phyloP scores from a whole-genome alignment of 768 basidiomycete species.

The Tylopilus rubrobrunneus region DNA sequence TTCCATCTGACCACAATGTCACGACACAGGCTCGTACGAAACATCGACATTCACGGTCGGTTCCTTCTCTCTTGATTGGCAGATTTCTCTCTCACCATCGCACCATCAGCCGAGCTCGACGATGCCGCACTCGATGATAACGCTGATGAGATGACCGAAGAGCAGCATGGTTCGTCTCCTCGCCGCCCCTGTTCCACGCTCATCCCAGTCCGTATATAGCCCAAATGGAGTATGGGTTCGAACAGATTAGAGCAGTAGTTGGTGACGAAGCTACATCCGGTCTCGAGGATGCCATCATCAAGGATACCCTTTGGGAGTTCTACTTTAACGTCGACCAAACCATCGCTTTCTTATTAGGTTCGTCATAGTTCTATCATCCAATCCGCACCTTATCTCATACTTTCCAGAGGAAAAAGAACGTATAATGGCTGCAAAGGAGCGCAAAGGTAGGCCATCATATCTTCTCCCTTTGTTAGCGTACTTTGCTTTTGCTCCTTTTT shows the following conservation, averaged over 20 bases:
- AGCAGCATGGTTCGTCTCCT: constrained; percentile 64
- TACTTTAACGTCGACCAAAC: constrained; percentile 83
- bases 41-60: constrained; percentile 74
- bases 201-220: constrained; percentile 35
- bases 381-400: neutral
- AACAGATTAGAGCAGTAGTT: constrained; percentile 62
- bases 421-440: constrained; percentile 59
- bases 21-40: constrained; percentile 84
- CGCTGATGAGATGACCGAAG: constrained; percentile 75
- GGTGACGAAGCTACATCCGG: constrained; percentile 64
- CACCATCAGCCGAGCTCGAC: constrained; percentile 72
- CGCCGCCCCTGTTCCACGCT: neutral
- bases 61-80: neutral
- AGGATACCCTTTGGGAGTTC: constrained; percentile 79
- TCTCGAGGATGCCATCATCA: constrained; percentile 70
- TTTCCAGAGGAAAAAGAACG: constrained; percentile 64
- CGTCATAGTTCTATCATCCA: constrained; percentile 23
- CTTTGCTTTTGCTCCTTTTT: constrained; percentile 32
- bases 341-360: constrained; percentile 71
- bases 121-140: constrained; percentile 77
- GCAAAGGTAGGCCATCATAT: constrained; percentile 72
- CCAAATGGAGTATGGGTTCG: constrained; percentile 68
- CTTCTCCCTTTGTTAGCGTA: constrained; percentile 26
- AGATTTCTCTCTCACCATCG: neutral
- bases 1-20: constrained; percentile 48